Percentiles rank a stretch among this genome's conserved stretches.
Conservation (phyloP, 805 yeast genomes). For the Wickerhamiella hasegawae region DNA sequence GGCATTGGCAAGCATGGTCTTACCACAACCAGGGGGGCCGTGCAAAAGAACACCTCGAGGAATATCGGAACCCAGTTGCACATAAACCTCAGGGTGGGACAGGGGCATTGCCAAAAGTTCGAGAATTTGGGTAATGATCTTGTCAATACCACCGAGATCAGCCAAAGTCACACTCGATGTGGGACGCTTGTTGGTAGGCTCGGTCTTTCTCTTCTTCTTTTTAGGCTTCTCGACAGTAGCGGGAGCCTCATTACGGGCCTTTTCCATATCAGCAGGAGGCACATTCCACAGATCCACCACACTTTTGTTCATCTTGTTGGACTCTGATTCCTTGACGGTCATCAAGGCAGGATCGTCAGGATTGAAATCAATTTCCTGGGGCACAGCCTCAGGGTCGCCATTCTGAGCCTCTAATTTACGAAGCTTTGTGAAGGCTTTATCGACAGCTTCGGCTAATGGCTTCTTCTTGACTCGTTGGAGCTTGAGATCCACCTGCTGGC, state of each 20-base stretch:
- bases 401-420: slow-evolving; percentile 13
- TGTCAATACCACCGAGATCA: slow-evolving; percentile 80
- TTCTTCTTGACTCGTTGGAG: slow-evolving; percentile 55
- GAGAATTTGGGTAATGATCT: slow-evolving; percentile 69
- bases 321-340: slow-evolving; percentile 38
- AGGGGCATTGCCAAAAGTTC: slow-evolving; percentile 87
- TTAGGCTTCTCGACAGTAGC: slow-evolving; percentile 4
- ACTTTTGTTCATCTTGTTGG: slow-evolving; percentile 59
- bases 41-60: slow-evolving; percentile 87
- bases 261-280: slow-evolving; percentile 11
- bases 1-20: slow-evolving; percentile 91
- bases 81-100: slow-evolving; percentile 80
- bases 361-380: slow-evolving; percentile 38
- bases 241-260: slow-evolving; percentile 2
- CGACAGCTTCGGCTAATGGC: slow-evolving; percentile 46
- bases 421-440: slow-evolving; percentile 14
- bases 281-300: slow-evolving; percentile 54
- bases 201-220: slow-evolving; percentile 38
- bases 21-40: slow-evolving; percentile 99
- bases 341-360: too few species aligned
- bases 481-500: slow-evolving; percentile 49
- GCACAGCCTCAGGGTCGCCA: slow-evolving; percentile 28
- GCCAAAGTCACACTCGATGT: slow-evolving; percentile 47
- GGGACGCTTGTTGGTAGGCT: slow-evolving; percentile 13
- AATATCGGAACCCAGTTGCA: slow-evolving; percentile 81